Conservation (phyloP, 78 protist species). For the Dictyostelium discoideum region dicty_2.7 NC_007090.3:497501-498000, state of each 20-base stretch:
- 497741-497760: not conserved
- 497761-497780: not conserved
- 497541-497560: not conserved
- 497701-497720: slow-evolving; percentile 14
- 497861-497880: slow-evolving; percentile 8
- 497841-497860: slow-evolving; percentile 5
- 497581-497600: not conserved
- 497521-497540: not conserved
- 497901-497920: not conserved
- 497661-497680: slow-evolving; percentile 41
- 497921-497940: not conserved
- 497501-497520: not conserved
- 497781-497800: not conserved
- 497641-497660: slow-evolving; percentile 38
- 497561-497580: slow-evolving; percentile 8
- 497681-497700: slow-evolving; percentile 64
- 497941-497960: slow-evolving; percentile 1
- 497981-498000: not conserved
- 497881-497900: not conserved
- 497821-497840: slow-evolving; percentile 56
- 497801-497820: slow-evolving; percentile 67
- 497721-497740: slow-evolving; percentile 8
- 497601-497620: slow-evolving; percentile 1
- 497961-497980: not conserved
- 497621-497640: not conserved